Conservation (phyloP, 768 basidiomycete species). For the Panaeolus cyanescens region DNA sequence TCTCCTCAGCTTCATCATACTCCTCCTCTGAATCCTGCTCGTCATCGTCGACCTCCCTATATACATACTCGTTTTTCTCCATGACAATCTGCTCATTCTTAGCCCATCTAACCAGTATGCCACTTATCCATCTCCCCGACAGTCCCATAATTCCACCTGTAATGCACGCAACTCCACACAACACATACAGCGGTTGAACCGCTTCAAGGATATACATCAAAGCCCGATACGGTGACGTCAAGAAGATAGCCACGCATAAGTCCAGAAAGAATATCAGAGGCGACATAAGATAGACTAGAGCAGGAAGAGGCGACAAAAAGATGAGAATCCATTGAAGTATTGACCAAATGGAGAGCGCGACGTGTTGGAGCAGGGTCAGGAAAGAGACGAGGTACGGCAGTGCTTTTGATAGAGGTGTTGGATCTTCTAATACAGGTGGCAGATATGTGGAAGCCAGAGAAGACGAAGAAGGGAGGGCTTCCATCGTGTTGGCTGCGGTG, state of each 20-base stretch:
- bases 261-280: constrained; percentile 47
- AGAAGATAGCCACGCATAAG: constrained; percentile 39
- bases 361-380: constrained; percentile 9
- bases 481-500: background rate
- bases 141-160: constrained; percentile 32
- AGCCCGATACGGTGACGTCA: constrained; percentile 48
- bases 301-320: constrained; percentile 25
- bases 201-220: constrained; percentile 39
- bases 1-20: constrained; percentile 8
- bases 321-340: constrained; percentile 15
- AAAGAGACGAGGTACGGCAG: constrained; percentile 14
- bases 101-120: background rate
- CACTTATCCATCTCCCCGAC: background rate
- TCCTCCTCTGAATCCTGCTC: constrained; percentile 5
- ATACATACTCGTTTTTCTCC: background rate
- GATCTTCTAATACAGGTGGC: background rate
- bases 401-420: constrained; percentile 16
- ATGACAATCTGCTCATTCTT: background rate
- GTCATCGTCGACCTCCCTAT: background rate
- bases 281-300: constrained; percentile 44
- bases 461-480: background rate
- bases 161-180: constrained; percentile 58
- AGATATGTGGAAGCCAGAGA: background rate
- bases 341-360: constrained; percentile 16
- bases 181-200: constrained; percentile 57